phyloP scores from a whole-genome alignment of 2,329 filamentous ascomycete species.

The Stemphylium vesicarium region DNA sequence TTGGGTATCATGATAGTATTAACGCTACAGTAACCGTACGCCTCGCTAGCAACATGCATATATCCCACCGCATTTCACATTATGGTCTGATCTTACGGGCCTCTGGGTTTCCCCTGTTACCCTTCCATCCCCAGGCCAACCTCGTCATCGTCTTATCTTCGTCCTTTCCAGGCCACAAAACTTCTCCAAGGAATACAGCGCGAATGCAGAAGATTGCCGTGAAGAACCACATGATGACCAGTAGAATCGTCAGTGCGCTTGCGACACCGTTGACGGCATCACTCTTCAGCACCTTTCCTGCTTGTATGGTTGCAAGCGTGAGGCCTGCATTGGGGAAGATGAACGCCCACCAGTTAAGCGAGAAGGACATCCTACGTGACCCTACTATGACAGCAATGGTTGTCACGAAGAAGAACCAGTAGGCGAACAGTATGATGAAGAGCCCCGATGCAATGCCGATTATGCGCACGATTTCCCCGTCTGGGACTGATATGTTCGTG shows the following conservation, averaged over 20 bases:
- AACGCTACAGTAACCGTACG: neutral
- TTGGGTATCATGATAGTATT: slow-evolving; percentile 1
- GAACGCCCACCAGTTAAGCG: slow-evolving; percentile 62
- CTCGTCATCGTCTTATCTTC: slow-evolving; percentile 41
- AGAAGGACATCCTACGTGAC: slow-evolving; percentile 49
- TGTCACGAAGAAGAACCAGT: slow-evolving; percentile 59
- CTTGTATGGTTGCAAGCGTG: slow-evolving; percentile 64
- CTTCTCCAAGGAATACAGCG: slow-evolving; percentile 58
- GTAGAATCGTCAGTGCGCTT: slow-evolving; percentile 61
- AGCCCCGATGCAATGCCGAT: slow-evolving; percentile 54
- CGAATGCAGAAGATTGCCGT: slow-evolving; percentile 57
- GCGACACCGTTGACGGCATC: slow-evolving; percentile 60
- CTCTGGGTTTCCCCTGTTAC: slow-evolving; percentile 25
- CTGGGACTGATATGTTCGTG: slow-evolving; percentile 33
- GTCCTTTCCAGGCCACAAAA: slow-evolving; percentile 61
- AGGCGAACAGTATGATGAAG: slow-evolving; percentile 57
- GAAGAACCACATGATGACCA: slow-evolving; percentile 63
- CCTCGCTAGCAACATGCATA: neutral
- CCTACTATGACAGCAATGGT: slow-evolving; percentile 49
- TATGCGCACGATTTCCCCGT: slow-evolving; percentile 49
- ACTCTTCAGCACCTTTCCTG: slow-evolving; percentile 62
- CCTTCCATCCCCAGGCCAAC: slow-evolving; percentile 33
- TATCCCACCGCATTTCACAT: neutral
- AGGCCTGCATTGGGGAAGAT: slow-evolving; percentile 71
- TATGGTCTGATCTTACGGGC: slow-evolving; percentile 14